phyloP scores from a whole-genome alignment of 1,284 basidiomycete genomes.

The Tilletiaria anomala region DNA sequence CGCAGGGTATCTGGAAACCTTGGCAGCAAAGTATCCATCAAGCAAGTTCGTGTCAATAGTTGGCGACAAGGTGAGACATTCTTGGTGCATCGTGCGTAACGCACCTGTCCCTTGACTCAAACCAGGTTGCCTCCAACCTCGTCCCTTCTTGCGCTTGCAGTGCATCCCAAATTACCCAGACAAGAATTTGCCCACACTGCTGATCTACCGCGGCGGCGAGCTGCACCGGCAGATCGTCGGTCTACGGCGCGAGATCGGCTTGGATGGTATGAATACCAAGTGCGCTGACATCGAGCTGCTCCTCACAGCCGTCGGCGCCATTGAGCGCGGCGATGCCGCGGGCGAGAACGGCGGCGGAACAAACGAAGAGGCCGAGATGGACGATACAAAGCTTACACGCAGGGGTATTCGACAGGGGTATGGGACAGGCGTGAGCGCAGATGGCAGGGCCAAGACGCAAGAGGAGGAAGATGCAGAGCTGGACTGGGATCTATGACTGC shows the following conservation, averaged over 20 bases:
- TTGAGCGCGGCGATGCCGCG: constrained; percentile 14
- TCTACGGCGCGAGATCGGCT: constrained; percentile 47
- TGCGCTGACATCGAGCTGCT: constrained; percentile 41
- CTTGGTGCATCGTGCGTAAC: not conserved
- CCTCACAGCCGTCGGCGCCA: constrained; percentile 28
- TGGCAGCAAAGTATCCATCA: constrained; percentile 68
- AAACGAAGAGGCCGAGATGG: constrained; percentile 4
- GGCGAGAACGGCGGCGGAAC: constrained; percentile 9
- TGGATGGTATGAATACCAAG: constrained; percentile 55
- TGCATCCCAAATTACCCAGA: constrained; percentile 95
- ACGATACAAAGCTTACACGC: constrained; percentile 2
- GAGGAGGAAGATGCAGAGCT: constrained; percentile 34
- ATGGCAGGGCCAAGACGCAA: constrained; percentile 18
- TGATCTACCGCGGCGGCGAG: constrained; percentile 81
- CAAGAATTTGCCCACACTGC: constrained; percentile 72
- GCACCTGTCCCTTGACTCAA: not conserved
- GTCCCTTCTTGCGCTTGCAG: constrained; percentile 37
- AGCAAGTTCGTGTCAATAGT: constrained; percentile 94
- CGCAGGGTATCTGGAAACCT: constrained; percentile 54
- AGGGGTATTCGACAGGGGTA: constrained; percentile 7
- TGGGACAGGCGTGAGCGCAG: constrained; percentile 5
- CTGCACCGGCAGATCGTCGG: constrained; percentile 71
- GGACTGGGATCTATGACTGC: constrained; percentile 38
- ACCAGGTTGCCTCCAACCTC: not conserved
- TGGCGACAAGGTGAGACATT: constrained; percentile 50